Base-by-base conservation (phyloP, 2,329 filamentous ascomycete species). In the Calonectria multiphialidica region DNA sequence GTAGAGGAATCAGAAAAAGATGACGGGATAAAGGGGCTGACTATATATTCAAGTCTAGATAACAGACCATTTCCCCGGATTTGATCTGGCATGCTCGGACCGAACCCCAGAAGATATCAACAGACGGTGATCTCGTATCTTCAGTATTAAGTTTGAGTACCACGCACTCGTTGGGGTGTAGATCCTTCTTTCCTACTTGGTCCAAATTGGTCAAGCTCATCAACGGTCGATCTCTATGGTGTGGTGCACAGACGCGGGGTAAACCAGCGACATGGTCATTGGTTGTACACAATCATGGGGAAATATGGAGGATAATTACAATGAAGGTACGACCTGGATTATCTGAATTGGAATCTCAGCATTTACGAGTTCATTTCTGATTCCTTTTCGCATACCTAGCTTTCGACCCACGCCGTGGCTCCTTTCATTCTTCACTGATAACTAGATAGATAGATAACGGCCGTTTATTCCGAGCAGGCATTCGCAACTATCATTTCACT, bases 221-320 rank as follows among this genome's bases (percentile, higher is more conserved):
- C 53, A 59, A 23, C 21, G 21, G 53, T 59, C 33, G 53, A 59
- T 59, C 35, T 23, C 21, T 13, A 25, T 59, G 53, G 53, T 40
- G 53, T 59, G 53, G 53, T 40, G 53, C 53, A 59, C 53, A 59
- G 53, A 59, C 53, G 35, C 35, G 53, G 53, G 53, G 53, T 59
- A 59, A 59, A 16, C 13, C 5, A 40, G 15, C 33, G 21, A 40
- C 16, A 12, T 40, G 33, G 13, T 25, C 35, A 59, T 59, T 59
- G 53, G 53, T 25, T 18, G 23, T 6, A 2, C 4, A 40, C 5
- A 30, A 30, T 30, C 5, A n/a, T 15, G 35, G 8, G 18, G 5
- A 15, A 8, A 28, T 21, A 30, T 40, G 37, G 16, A 7, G 5
- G 12, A 40, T 40, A 10, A 40, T 40, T 5, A 30, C 8, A 30